Percentiles rank a stretch among this genome's conserved stretches.
Evolutionary conservation across 495 filamentous ascomycete genomes (phyloP).

Genomic region (Peziza echinospora): DNA sequence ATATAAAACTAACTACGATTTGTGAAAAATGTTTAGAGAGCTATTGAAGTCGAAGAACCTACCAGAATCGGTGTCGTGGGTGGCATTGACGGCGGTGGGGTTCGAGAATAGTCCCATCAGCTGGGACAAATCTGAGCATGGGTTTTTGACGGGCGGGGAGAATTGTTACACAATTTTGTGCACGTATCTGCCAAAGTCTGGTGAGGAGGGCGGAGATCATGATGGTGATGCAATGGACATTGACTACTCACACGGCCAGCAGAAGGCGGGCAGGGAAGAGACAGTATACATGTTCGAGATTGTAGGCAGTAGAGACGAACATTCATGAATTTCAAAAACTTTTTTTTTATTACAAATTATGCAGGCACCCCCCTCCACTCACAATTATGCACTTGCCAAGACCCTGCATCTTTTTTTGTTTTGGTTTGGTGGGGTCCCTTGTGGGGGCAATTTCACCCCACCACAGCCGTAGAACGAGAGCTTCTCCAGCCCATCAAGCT

Average conservation of each 20-base stretch:
- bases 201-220: neutral
- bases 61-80: slow-evolving; percentile 6
- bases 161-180: slow-evolving; percentile 16
- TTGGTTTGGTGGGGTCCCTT: no score
- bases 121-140: slow-evolving; percentile 9
- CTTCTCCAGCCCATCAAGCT: no score
- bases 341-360: neutral
- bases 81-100: slow-evolving; percentile 13
- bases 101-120: slow-evolving; percentile 16
- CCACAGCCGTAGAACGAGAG: no score
- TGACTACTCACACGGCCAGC: no score
- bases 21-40: neutral
- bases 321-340: slow-evolving; percentile 6
- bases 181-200: slow-evolving; percentile 1
- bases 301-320: slow-evolving; percentile 14
- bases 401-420: no score
- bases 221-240: neutral
- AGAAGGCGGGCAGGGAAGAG: neutral
- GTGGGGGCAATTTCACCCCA: no score
- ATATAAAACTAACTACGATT: no score
- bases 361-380: no score
- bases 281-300: slow-evolving; percentile 10
- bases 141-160: slow-evolving; percentile 10
- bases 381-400: no score
- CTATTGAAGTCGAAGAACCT: neutral